These are phyloP conservation scores for Pleurotus tuoliensis DNA, from an alignment of 768 basidiomycete species.

Conservation along the genomic window DNA sequence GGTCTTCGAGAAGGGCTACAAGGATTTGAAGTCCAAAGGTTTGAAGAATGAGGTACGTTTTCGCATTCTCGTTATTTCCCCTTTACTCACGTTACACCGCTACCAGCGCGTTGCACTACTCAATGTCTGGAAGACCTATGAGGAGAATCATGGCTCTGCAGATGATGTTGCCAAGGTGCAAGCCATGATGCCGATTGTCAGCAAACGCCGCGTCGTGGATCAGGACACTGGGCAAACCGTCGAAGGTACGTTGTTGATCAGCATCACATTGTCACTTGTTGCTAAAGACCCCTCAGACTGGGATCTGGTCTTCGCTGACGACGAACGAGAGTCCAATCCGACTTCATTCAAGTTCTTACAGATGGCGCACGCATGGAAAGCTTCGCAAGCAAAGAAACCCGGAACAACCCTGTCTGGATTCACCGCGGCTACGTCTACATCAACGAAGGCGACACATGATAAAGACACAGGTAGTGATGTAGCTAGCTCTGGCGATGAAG, in stretches of 20 bases:
- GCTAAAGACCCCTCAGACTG: constrained; percentile 52
- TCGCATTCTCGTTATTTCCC: neutral
- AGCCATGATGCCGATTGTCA: constrained; percentile 89
- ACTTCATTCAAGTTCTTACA: constrained; percentile 94
- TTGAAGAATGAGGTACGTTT: constrained; percentile 82
- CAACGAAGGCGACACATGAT: neutral
- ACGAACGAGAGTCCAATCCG: constrained; percentile 91
- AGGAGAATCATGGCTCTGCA: constrained; percentile 71
- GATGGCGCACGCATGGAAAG: constrained; percentile 91
- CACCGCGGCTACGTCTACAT: constrained; percentile 29
- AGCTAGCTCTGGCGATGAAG: constrained; percentile 48
- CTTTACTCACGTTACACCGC: constrained; percentile 1
- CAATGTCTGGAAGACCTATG: constrained; percentile 94
- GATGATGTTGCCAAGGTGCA: constrained; percentile 81
- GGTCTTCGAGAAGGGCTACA: constrained; percentile 86
- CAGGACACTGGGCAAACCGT: constrained; percentile 81
- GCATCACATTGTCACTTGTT: constrained; percentile 1
- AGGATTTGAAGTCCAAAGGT: constrained; percentile 73
- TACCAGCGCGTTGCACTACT: constrained; percentile 83
- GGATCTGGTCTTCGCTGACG: constrained; percentile 95
- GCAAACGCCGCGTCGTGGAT: constrained; percentile 80
- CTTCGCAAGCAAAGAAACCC: constrained; percentile 38
- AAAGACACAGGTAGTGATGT: constrained; percentile 45
- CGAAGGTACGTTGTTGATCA: constrained; percentile 55
- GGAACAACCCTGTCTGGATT: constrained; percentile 43